Evolutionary conservation across 2,329 filamentous ascomycete genomes (phyloP).

Genomic region (Alternaria burnsii): DNA sequence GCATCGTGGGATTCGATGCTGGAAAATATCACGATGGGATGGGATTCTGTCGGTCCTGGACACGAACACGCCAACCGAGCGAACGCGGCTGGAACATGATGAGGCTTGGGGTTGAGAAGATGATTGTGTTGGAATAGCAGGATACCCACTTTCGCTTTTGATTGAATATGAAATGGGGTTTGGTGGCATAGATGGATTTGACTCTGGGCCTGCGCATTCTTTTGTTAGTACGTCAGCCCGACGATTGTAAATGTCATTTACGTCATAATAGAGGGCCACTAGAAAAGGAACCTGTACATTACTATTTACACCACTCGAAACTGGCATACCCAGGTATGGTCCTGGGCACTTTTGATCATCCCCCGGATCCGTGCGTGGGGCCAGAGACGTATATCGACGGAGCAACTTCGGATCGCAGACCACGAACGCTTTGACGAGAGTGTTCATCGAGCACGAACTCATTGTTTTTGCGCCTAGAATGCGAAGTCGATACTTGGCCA

Average conservation of each 20-base stretch:
- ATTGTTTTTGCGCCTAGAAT: not conserved
- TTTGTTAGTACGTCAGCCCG: not conserved
- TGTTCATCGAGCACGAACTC: not conserved
- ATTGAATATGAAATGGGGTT: not conserved
- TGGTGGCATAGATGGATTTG: not conserved
- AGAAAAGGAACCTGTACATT: not conserved
- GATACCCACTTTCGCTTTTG: conserved; percentile 33
- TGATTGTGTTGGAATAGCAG: conserved; percentile 5
- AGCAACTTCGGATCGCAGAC: conserved; percentile 5
- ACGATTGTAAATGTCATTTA: not conserved
- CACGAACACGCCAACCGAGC: conserved; percentile 4
- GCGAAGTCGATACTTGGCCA: not conserved
- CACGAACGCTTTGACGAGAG: conserved; percentile 7
- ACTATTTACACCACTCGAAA: not conserved
- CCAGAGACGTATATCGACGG: not conserved
- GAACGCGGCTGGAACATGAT: conserved; percentile 12
- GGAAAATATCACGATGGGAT: conserved; percentile 47
- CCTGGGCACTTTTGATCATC: not conserved
- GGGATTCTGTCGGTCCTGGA: conserved; percentile 35
- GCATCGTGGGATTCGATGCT: conserved; percentile 49
- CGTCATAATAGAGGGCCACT: not conserved
- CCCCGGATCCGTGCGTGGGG: conserved; percentile 4
- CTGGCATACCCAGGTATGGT: conserved; percentile 5
- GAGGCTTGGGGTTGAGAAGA: not conserved
- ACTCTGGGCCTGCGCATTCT: not conserved